Conservation (phyloP, 257 asterid species). For the Nicotiana undulata region DNA sequence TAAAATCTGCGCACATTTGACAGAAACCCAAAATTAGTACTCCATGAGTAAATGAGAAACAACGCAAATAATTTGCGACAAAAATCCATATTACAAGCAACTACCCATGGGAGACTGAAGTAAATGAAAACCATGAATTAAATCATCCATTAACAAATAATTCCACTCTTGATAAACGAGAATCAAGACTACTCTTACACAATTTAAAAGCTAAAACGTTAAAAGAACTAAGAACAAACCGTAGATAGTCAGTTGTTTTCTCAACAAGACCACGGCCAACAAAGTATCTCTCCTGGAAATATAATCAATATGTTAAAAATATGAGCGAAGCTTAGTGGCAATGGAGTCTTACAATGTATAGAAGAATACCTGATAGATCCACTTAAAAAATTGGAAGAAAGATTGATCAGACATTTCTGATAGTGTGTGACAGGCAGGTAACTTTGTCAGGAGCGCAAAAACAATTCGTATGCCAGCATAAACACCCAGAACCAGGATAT, state of each 20-base stretch:
- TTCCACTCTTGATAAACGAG: not conserved
- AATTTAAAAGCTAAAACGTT: conserved; percentile 3
- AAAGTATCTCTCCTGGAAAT: conserved; percentile 88
- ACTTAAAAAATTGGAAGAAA: conserved; percentile 96
- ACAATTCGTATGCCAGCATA: conserved; percentile 78
- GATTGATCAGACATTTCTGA: conserved; percentile 88
- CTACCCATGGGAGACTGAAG: not conserved
- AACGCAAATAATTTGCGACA: not conserved
- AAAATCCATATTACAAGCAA: not conserved
- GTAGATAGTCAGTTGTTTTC: conserved; percentile 66
- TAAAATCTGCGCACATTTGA: not conserved
- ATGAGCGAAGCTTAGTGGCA: not conserved
- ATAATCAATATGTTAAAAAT: conserved; percentile 6
- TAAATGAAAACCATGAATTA: not conserved
- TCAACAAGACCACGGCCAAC: conserved; percentile 99
- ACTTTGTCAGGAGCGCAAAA: conserved; percentile 64
- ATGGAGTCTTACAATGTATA: not conserved
- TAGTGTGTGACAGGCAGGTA: conserved; percentile 76
- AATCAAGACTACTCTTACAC: not conserved
- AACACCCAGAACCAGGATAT: conserved; percentile 81
- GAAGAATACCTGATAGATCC: conserved; percentile 81
- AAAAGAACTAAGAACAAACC: conserved; percentile 37
- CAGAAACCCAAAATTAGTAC: not conserved
- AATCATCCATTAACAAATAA: not conserved
- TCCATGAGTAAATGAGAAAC: not conserved